These are phyloP conservation scores for Ogataea siamensis DNA, from an alignment of 805 yeast genomes.

Conservation along the genomic window DNA sequence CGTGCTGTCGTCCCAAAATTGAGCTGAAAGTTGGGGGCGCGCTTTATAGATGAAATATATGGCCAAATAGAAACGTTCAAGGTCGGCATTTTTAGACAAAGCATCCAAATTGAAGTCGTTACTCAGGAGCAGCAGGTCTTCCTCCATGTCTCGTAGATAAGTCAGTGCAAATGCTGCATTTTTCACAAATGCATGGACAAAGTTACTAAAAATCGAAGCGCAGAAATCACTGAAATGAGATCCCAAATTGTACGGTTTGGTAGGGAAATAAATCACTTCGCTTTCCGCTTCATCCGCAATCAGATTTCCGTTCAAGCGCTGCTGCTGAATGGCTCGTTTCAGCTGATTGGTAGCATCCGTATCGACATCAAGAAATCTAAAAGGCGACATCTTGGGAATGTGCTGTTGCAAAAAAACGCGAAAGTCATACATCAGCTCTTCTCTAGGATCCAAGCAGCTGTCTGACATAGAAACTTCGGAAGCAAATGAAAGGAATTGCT, in stretches of 20 bases:
- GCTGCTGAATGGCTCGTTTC: slow-evolving; percentile 31
- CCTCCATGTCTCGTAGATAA: slow-evolving; percentile 68
- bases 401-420: slow-evolving; percentile 65
- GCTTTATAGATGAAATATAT: slow-evolving; percentile 65
- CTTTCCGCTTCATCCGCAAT: slow-evolving; percentile 31
- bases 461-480: slow-evolving; percentile 49
- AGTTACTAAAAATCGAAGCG: slow-evolving; percentile 45
- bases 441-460: slow-evolving; percentile 11
- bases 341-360: slow-evolving; percentile 38
- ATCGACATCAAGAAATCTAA: slow-evolving; percentile 51
- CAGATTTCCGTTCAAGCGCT: slow-evolving; percentile 26
- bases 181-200: slow-evolving; percentile 54
- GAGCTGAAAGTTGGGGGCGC: slow-evolving; percentile 54
- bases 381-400: slow-evolving; percentile 55
- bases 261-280: slow-evolving; percentile 26
- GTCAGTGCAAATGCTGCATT: slow-evolving; percentile 67
- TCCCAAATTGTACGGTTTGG: slow-evolving; percentile 23
- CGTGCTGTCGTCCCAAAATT: slow-evolving; percentile 68
- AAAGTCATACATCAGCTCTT: slow-evolving; percentile 52
- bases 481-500: slow-evolving; percentile 57
- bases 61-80: slow-evolving; percentile 82
- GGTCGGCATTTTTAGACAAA: slow-evolving; percentile 71
- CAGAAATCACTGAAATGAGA: slow-evolving; percentile 36
- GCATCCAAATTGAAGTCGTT: slow-evolving; percentile 58
- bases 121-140: slow-evolving; percentile 60